Percentiles rank a stretch among this genome's conserved stretches.
phyloP scores from a whole-genome alignment of 768 basidiomycete genomes.

The Sporobolomyces roseus region DNA sequence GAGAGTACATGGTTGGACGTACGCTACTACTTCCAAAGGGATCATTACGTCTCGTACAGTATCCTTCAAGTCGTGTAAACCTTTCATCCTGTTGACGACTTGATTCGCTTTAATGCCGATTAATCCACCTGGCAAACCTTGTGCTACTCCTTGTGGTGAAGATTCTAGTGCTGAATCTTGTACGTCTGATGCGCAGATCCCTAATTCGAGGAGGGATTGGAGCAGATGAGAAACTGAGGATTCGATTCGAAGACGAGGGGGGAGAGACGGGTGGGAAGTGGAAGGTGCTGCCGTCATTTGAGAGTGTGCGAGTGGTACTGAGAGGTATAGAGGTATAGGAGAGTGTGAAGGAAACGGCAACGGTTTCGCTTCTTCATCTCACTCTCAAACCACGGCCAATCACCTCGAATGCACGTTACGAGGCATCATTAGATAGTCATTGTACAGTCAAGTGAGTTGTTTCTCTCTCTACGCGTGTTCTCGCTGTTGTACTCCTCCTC shows the following conservation, averaged over 20 bases:
- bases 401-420: too few relatives aligned
- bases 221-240: slow-evolving; percentile 34
- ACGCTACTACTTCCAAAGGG: slow-evolving; percentile 40
- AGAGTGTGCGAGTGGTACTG: background rate
- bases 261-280: background rate
- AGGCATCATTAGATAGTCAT: too few relatives aligned
- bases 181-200: slow-evolving; percentile 40
- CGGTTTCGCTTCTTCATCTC: too few relatives aligned
- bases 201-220: slow-evolving; percentile 39
- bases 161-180: slow-evolving; percentile 31
- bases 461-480: too few relatives aligned
- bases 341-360: background rate
- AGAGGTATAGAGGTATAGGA: background rate
- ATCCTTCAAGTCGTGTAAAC: slow-evolving; percentile 20
- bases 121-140: slow-evolving; percentile 31
- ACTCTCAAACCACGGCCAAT: too few relatives aligned
- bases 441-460: too few relatives aligned
- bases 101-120: slow-evolving; percentile 34
- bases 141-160: slow-evolving; percentile 4
- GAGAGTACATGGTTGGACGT: background rate
- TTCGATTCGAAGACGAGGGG: slow-evolving; percentile 25
- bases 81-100: slow-evolving; percentile 18
- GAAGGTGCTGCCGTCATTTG: background rate
- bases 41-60: slow-evolving; percentile 21
- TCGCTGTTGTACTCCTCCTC: too few relatives aligned